phyloP scores from a whole-genome alignment of 495 filamentous ascomycete genomes.

The Xylaria grammica region DNA sequence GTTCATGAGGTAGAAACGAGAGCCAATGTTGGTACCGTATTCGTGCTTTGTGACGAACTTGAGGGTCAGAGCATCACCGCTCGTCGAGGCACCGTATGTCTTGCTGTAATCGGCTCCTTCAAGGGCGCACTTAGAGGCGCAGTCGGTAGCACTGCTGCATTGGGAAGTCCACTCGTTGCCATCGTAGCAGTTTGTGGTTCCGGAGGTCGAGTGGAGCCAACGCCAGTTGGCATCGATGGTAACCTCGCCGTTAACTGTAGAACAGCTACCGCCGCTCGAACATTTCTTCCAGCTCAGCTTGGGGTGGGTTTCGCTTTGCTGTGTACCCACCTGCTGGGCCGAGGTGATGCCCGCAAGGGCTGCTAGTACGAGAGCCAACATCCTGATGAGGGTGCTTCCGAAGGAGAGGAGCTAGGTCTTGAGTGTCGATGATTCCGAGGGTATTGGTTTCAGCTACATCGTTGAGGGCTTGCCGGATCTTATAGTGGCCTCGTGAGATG shows the following conservation, averaged over 20 bases:
- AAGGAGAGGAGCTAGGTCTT: slow-evolving; percentile 20
- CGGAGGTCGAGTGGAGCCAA: slow-evolving; percentile 48
- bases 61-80: slow-evolving; percentile 53
- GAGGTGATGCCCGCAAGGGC: slow-evolving; percentile 50
- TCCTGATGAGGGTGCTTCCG: slow-evolving; percentile 31
- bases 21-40: slow-evolving; percentile 55
- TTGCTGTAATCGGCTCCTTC: slow-evolving; percentile 54
- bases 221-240: slow-evolving; percentile 59
- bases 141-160: slow-evolving; percentile 44
- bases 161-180: slow-evolving; percentile 54
- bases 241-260: slow-evolving; percentile 42
- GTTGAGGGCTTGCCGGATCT: slow-evolving; percentile 10
- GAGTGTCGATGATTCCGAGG: not conserved
- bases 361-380: slow-evolving; percentile 41
- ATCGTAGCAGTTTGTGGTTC: slow-evolving; percentile 55
- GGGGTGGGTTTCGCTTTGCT: slow-evolving; percentile 62
- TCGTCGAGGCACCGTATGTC: slow-evolving; percentile 56
- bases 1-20: slow-evolving; percentile 63
- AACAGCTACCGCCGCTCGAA: slow-evolving; percentile 56
- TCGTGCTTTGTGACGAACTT: slow-evolving; percentile 62
- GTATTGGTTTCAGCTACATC: not conserved
- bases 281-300: slow-evolving; percentile 63
- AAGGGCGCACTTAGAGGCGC: slow-evolving; percentile 52
- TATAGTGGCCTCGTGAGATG: slow-evolving; percentile 22
- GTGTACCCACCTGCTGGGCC: slow-evolving; percentile 63